These are phyloP conservation scores for Zygosaccharomyces rouxii DNA, from an alignment of 805 yeast genomes.

Conservation along the genomic window DNA sequence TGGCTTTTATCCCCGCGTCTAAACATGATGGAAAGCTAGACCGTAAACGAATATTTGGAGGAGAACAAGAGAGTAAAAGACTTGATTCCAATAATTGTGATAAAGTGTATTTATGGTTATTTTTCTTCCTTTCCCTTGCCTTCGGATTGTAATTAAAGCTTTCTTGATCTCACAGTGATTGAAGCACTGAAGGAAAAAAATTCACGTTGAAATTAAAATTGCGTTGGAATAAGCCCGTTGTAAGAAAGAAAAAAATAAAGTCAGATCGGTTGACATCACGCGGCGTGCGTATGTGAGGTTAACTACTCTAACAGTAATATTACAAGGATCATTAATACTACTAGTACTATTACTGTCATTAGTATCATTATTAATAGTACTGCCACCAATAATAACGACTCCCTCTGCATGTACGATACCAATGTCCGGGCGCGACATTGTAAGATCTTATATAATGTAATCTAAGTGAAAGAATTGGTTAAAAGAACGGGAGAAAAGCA, in stretches of 20 bases:
- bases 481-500: too few species aligned
- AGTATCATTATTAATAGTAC: too few species aligned
- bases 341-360: too few species aligned
- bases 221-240: neutral
- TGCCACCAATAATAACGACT: too few species aligned
- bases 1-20: neutral
- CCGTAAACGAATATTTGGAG: neutral
- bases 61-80: neutral
- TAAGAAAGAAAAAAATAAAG: neutral
- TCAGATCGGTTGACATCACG: neutral
- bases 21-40: neutral
- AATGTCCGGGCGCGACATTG: too few species aligned
- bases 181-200: neutral
- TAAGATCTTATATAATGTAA: too few species aligned
- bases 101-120: neutral
- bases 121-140: neutral
- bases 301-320: neutral
- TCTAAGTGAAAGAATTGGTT: too few species aligned
- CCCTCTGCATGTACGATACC: too few species aligned
- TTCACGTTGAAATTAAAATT: neutral
- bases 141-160: neutral
- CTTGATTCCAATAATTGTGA: neutral
- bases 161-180: neutral
- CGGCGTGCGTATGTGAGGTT: neutral
- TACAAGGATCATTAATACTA: too few species aligned